Conservation (phyloP, 495 filamentous ascomycete species). For the Talaromyces stipitatus region DNA sequence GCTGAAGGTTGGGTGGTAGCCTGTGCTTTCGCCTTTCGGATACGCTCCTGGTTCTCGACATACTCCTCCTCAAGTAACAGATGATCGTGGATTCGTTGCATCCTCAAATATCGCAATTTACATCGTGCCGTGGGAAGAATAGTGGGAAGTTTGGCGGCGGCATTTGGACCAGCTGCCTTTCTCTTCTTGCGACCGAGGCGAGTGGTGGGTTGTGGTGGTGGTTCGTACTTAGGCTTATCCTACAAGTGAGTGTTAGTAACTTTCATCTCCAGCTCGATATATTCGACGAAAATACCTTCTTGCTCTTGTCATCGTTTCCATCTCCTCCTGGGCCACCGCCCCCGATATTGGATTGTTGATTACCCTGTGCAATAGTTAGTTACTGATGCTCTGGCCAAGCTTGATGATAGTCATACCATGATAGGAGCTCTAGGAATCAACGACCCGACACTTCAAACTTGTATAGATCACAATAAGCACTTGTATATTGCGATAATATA, state of each 20-base stretch:
- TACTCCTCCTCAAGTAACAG: conserved; percentile 96
- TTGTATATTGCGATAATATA: not conserved
- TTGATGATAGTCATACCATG: conserved; percentile 4
- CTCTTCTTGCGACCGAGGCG: conserved; percentile 98
- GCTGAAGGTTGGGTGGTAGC: conserved; percentile 50
- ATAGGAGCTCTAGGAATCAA: conserved; percentile 2
- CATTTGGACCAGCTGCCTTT: conserved; percentile 83
- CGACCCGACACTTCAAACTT: not conserved
- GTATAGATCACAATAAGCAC: not conserved
- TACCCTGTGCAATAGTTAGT: conserved; percentile 38
- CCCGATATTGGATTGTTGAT: conserved; percentile 83
- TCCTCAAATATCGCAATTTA: conserved; percentile 91
- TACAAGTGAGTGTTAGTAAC: conserved; percentile 35
- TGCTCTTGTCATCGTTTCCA: conserved; percentile 81
- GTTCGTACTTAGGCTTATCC: conserved; percentile 99
- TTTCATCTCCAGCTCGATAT: not conserved
- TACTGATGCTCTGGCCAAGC: not conserved
- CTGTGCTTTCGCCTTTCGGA: conserved; percentile 86
- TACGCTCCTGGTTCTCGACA: conserved; percentile 94
- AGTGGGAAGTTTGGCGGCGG: conserved; percentile 86
- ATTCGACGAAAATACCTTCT: conserved; percentile 60
- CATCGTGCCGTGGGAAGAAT: conserved; percentile 94
- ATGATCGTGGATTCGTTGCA: conserved; percentile 98
- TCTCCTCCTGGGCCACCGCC: conserved; percentile 60
- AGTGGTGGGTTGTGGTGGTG: conserved; percentile 91